Percentiles rank a stretch among this genome's conserved stretches.
phyloP scores from a whole-genome alignment of 1,284 basidiomycete genomes.

The Fomitopsis schrenkii region DNA sequence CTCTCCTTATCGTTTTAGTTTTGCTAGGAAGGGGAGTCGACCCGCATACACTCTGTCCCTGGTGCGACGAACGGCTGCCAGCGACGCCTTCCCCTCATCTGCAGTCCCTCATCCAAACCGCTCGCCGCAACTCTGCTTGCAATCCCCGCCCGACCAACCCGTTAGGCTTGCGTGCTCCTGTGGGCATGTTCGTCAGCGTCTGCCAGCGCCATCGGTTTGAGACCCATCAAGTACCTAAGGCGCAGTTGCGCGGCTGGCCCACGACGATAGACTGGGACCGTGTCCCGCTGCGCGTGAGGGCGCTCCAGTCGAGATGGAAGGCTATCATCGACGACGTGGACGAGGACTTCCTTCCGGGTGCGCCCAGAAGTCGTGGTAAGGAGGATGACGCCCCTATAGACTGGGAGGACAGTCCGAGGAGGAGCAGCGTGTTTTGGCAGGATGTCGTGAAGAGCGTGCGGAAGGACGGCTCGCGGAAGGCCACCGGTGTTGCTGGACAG shows the following conservation, averaged over 20 bases:
- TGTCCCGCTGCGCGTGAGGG: constrained; percentile 48
- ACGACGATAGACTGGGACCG: constrained; percentile 59
- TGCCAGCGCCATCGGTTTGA: constrained; percentile 80
- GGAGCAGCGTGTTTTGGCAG: constrained; percentile 60
- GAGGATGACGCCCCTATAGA: constrained; percentile 12
- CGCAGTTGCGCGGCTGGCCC: constrained; percentile 69
- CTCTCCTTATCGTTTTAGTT: constrained; percentile 29
- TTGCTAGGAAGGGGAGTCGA: constrained; percentile 45
- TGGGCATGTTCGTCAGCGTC: constrained; percentile 56
- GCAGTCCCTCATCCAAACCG: constrained; percentile 46
- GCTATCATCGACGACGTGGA: constrained; percentile 47
- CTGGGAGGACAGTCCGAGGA: constrained; percentile 32
- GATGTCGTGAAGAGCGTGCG: constrained; percentile 59
- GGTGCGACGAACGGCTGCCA: constrained; percentile 70
- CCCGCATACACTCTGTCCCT: constrained; percentile 68
- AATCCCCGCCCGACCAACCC: constrained; percentile 69
- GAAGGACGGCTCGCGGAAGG: constrained; percentile 58
- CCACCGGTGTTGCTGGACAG: constrained; percentile 63
- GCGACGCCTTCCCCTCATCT: constrained; percentile 56
- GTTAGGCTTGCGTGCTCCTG: constrained; percentile 60
- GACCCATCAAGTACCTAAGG: constrained; percentile 62
- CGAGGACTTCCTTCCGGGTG: constrained; percentile 26
- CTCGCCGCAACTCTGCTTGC: constrained; percentile 45
- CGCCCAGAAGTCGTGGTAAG: constrained; percentile 13
- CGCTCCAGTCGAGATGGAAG: constrained; percentile 41